Percentiles rank a stretch among this genome's conserved stretches.
These are phyloP conservation scores for Clavariopsis aquatica DNA, from an alignment of 495 filamentous ascomycete species.

Conservation along the genomic window DNA sequence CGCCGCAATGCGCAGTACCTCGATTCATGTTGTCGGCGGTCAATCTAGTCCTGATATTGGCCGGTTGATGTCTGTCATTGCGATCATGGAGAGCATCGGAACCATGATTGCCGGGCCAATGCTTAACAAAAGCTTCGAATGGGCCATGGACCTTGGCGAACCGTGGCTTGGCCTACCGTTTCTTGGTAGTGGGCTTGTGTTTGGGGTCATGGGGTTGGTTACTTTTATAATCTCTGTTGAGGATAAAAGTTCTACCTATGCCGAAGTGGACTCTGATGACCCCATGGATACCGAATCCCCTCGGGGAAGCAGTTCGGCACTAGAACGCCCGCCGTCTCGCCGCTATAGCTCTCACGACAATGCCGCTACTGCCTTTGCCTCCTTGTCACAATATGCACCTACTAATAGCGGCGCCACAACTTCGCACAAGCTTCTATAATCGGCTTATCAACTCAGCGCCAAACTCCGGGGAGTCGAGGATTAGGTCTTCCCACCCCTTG, in stretches of 20 bases:
- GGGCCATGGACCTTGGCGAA: slow-evolving; percentile 47
- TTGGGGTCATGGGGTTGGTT: slow-evolving; percentile 8
- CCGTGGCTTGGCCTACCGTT: slow-evolving; percentile 32
- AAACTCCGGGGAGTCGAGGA: slow-evolving; percentile 25
- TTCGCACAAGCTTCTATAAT: background rate
- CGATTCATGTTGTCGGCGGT: slow-evolving; percentile 44
- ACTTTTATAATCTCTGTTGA: slow-evolving; percentile 23
- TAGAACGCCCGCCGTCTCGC: background rate
- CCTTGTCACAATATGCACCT: background rate
- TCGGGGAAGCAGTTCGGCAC: background rate
- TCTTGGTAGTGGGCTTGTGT: slow-evolving; percentile 15
- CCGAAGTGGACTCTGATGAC: slow-evolving; percentile 3
- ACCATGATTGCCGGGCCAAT: slow-evolving; percentile 45
- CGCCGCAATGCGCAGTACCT: slow-evolving; percentile 44
- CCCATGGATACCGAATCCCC: background rate
- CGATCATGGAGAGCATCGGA: slow-evolving; percentile 44
- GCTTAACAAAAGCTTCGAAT: slow-evolving; percentile 45
- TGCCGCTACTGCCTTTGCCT: background rate
- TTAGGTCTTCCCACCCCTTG: slow-evolving; percentile 25
- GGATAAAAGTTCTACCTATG: slow-evolving; percentile 5
- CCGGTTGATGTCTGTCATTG: slow-evolving; percentile 42
- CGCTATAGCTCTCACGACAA: background rate
- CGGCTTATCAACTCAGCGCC: slow-evolving; percentile 23
- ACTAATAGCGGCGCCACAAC: background rate
- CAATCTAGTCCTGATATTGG: slow-evolving; percentile 45